Evolutionary conservation across 2,329 filamentous ascomycete genomes (phyloP).

Genomic region (Penicillium sp.): DNA sequence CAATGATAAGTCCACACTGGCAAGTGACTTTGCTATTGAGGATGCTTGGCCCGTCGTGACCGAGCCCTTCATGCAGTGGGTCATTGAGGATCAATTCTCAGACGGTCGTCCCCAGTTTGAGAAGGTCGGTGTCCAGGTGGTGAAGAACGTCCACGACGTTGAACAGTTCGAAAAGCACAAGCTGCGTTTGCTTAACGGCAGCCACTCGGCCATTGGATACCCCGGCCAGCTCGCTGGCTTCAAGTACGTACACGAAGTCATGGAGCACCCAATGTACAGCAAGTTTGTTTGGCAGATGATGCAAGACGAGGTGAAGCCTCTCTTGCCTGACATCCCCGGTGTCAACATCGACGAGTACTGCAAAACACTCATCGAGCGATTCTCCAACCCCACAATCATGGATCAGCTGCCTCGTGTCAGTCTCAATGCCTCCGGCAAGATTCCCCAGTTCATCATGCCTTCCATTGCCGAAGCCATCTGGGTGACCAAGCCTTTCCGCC

Average conservation of each 20-base stretch:
- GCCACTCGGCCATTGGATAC: slow-evolving; percentile 57
- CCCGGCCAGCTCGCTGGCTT: slow-evolving; percentile 55
- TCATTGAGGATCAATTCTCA: slow-evolving; percentile 56
- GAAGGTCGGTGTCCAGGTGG: slow-evolving; percentile 56
- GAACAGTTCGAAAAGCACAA: slow-evolving; percentile 61
- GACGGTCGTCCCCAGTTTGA: slow-evolving; percentile 57
- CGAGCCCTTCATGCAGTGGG: slow-evolving; percentile 60
- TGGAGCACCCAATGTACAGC: slow-evolving; percentile 51
- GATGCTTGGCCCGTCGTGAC: slow-evolving; percentile 58
- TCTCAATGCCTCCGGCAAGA: slow-evolving; percentile 57
- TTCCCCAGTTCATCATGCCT: slow-evolving; percentile 50
- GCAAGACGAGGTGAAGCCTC: slow-evolving; percentile 57
- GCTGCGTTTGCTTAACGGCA: slow-evolving; percentile 57
- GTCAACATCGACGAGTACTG: slow-evolving; percentile 57
- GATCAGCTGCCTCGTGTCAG: slow-evolving; percentile 57
- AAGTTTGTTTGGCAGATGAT: slow-evolving; percentile 58
- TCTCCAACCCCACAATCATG: slow-evolving; percentile 60
- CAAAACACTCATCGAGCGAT: slow-evolving; percentile 56
- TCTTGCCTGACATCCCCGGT: slow-evolving; percentile 53
- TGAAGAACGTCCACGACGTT: slow-evolving; percentile 54
- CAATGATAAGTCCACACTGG: slow-evolving; percentile 49
- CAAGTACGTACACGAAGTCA: slow-evolving; percentile 58
- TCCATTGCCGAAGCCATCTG: slow-evolving; percentile 48
- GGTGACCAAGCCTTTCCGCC: slow-evolving; percentile 47
- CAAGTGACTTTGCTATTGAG: slow-evolving; percentile 50